Evolutionary conservation across 148 eudicot genomes (phyloP).

Genomic region (Simmondsia chinensis): DNA sequence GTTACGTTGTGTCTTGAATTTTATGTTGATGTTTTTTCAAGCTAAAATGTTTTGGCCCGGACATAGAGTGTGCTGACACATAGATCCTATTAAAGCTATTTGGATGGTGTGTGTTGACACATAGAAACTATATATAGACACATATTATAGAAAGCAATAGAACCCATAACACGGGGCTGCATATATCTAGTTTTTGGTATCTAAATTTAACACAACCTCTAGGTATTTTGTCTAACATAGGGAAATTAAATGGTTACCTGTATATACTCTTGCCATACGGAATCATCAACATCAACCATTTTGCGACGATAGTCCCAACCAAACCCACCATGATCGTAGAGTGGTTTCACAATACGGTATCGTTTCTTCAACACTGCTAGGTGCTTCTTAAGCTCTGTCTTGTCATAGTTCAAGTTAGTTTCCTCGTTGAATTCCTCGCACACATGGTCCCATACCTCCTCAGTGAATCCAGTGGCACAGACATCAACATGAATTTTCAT

Average conservation of each 20-base stretch:
- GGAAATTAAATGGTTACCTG: conserved; percentile 5
- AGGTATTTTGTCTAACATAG: not conserved
- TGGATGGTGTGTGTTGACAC: no score
- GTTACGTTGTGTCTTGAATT: no score
- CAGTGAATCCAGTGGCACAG: conserved; percentile 10
- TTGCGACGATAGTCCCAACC: conserved; percentile 16
- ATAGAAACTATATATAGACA: no score
- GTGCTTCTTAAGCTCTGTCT: conserved; percentile 14
- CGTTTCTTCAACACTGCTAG: conserved; percentile 7
- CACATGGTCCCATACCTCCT: conserved; percentile 12
- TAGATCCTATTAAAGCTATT: no score
- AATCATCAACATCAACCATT: conserved; percentile 14
- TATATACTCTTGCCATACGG: conserved; percentile 8
- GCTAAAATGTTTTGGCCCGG: no score
- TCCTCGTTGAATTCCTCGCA: conserved; percentile 6
- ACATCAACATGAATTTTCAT: conserved; percentile 9
- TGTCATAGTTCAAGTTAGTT: conserved; percentile 8
- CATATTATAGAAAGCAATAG: no score
- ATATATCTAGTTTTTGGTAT: not conserved
- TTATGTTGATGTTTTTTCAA: no score
- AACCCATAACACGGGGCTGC: no score
- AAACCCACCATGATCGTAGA: conserved; percentile 13
- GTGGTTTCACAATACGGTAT: conserved; percentile 10
- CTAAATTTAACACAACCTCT: not conserved
- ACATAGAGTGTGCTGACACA: no score